Evolutionary conservation across 176 grass and related monocot genomes (phyloP).

Genomic region (Carex littledalei): DNA sequence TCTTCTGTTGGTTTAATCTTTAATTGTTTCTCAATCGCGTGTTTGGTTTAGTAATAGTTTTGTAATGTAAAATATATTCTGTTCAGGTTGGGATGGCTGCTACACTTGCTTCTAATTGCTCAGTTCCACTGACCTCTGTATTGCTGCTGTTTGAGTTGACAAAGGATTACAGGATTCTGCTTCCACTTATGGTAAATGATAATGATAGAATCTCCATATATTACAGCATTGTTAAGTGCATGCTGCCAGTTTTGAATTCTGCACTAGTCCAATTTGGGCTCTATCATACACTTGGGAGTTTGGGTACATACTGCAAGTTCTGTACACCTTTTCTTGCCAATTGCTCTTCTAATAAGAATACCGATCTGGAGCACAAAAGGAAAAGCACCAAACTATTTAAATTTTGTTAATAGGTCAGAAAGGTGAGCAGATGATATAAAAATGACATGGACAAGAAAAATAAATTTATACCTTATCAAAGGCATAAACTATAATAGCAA

Average conservation of each 20-base stretch:
- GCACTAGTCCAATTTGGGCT: neutral
- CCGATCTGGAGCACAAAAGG: neutral
- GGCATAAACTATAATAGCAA: neutral
- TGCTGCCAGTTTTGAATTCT: neutral
- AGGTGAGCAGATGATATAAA: neutral
- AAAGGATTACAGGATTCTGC: constrained; percentile 96
- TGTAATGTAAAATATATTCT: constrained; percentile 16
- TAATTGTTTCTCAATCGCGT: neutral
- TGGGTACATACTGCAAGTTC: neutral
- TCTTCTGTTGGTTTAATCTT: neutral
- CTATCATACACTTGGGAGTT: neutral
- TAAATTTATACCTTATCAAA: neutral
- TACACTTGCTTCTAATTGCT: constrained; percentile 83
- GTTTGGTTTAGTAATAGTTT: constrained; percentile 14
- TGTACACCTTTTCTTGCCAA: neutral
- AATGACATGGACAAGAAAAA: neutral
- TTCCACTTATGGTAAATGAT: constrained; percentile 87
- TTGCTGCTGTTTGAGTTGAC: constrained; percentile 94
- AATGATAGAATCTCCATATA: neutral
- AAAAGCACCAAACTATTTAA: neutral
- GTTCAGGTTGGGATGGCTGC: constrained; percentile 96
- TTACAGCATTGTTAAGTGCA: neutral
- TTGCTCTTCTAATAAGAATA: neutral
- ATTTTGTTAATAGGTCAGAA: neutral
- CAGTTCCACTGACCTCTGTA: constrained; percentile 79